Evolutionary conservation across 1,284 basidiomycete genomes (phyloP), one percentile per base, ranked within the genome.

Genomic region (Ustilago tritici): DNA sequence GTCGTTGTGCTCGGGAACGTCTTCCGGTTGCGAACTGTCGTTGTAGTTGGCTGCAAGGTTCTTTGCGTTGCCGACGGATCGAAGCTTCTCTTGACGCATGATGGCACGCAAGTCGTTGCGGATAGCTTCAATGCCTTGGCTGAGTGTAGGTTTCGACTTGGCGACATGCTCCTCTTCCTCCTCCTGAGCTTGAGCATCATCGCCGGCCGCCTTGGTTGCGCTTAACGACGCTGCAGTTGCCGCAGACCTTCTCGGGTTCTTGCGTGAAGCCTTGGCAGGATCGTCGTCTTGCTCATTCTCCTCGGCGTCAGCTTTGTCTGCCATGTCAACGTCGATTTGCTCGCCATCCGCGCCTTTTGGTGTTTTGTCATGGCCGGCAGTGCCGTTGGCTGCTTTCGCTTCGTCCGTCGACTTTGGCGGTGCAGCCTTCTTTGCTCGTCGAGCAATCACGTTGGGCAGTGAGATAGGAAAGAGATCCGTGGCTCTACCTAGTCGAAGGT

Each of bases 401-500:
- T 52, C 35, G 28, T 23, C 43, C 43, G 19, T 11, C 14, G 43
- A 46, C n/a, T 47, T 52, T 35, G 61, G 41, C 0, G 53, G 52
- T 3, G 61, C 47, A 14, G 64, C 58, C 35, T 50, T 63, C 61
- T 49, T 73, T 9, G 69, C 40, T 56, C 75, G 56, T 35, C 88
- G 84, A 3, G 94, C 95, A 73, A 96, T 91, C 32, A 94, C 92
- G 83, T 90, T 92, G 2, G 93, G 92, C 19, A 96, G 87, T 10
- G 90, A 86, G 31, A 91, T 83, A 11, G 95, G 95, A 40, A 89
- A 91, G 34, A 93, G 90, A 82, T 98, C 95, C n/a, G 92, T 93
- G 0, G 95, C 95, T 81, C 91, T 90, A 32, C 97, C 97, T 55
- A 99, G 91, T 34, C 95, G 91, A 40, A 98, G 88, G 82, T 89